Conservation (phyloP, 2,329 filamentous ascomycete genomes). For the Cyphellophora attinorum region DNA sequence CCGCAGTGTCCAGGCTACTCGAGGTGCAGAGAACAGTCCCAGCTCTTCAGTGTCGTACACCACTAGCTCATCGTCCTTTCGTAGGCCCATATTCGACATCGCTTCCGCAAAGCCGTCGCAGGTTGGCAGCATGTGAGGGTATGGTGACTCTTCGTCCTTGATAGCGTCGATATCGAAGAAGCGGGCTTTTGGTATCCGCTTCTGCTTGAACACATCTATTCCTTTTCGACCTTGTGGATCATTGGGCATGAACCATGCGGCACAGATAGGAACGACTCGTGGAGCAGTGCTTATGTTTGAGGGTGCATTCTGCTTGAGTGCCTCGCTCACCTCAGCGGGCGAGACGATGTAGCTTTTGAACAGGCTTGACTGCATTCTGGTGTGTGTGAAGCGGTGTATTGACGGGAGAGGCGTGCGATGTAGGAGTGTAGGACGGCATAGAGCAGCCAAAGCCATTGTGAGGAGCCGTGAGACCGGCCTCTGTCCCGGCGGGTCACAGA, state of each 20-base stretch:
- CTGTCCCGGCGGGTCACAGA: no score
- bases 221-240: constrained; percentile 66
- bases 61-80: constrained; percentile 78
- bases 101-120: constrained; percentile 72
- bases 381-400: constrained; percentile 27
- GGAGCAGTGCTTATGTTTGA: constrained; percentile 72
- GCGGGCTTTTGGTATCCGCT: constrained; percentile 76
- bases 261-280: constrained; percentile 79
- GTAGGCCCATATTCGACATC: constrained; percentile 82
- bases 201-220: constrained; percentile 67
- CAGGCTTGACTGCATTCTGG: constrained; percentile 43
- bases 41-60: constrained; percentile 89
- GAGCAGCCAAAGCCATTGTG: constrained; percentile 25
- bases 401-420: constrained; percentile 20
- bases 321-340: constrained; percentile 70
- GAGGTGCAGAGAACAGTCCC: constrained; percentile 87
- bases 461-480: no score
- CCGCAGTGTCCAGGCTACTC: constrained; percentile 88
- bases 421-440: constrained; percentile 21
- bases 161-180: constrained; percentile 96
- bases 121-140: constrained; percentile 91
- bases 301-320: constrained; percentile 71
- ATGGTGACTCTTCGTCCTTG: constrained; percentile 77
- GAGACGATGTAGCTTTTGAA: constrained; percentile 81
- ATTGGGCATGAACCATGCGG: constrained; percentile 93